Base-by-base conservation (phyloP, 2,329 filamentous ascomycete genomes). In the Sporothrix globosa region DNA sequence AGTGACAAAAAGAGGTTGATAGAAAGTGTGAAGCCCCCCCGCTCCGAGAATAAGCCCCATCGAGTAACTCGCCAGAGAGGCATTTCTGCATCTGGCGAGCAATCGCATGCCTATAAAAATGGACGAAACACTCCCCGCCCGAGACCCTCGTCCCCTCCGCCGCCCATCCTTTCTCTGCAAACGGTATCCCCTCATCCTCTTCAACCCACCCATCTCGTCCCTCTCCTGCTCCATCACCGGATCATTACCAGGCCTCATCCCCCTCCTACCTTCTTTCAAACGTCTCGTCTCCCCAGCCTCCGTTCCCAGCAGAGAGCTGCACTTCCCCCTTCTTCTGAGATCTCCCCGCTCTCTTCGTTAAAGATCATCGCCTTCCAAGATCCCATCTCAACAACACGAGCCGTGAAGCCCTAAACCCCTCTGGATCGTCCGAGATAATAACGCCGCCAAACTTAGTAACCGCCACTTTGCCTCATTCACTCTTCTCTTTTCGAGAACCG, bases 21-120 rank as follows among this genome's bases (percentile, higher is more conserved):
- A 46, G 21, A 6, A 21, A 3, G 66, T 65, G 77, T 58, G 77
- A 78, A 82, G 80, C 82, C 83, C 91, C 91, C 93, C 97, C 93
- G 94, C 91, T 87, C 93, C 95, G 91, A 97, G 93, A 97, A 97
- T 98, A 93, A 97, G 95, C 95, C 95, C 95, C 95, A 97, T 98
- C 93, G 94, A 97, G 95, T 98, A 96, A 97, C 92, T 86, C 82
- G 80, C 52, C 79, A 72, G 78, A 75, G 73, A 74, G 76, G 69
- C 79, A 83, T 74, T 69, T 72, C 71, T 69, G 72, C 67, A 52
- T 79, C 75, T 73, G 78, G 74, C 76, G 79, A 83, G 92, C 92
- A 97, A 97, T 97, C 95, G 94, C 95, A 97, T 98, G 90, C 91
- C 95, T 97, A 89, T 97, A 56, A 86, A 80, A 88, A 92, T 86